Base-by-base conservation (phyloP, 345 rosid species). In the Arabis alpina region DNA sequence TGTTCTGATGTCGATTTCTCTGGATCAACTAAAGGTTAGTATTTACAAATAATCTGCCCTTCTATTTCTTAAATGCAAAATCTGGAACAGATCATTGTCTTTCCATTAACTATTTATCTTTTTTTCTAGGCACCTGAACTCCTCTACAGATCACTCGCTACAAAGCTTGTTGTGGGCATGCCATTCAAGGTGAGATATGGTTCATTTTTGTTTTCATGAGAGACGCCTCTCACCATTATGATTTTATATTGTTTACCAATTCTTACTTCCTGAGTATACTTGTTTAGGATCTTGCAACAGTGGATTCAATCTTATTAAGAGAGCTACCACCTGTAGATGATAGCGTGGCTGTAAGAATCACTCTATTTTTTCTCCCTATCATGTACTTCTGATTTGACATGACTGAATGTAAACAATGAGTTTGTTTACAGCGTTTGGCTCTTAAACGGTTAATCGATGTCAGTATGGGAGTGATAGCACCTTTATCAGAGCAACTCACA, bases 161-260 rank as follows among this genome's bases (percentile, higher is more conserved):
- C 95, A 45, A 94, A 94, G 87, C 91, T 94, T 61, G 79, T 84
- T 10, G 84, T 94, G 59, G 96, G 99, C 64, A 91, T 91, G 99
- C 99, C 99, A 61, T 94, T 91, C 79, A 94, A 94, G 97, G 99
- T 94, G 53, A 40, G 50, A 66, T 59, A 71, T 64, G 66, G 28
- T 42, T 52, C 76, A 45, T 5, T 60, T 28, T 10, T 64, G 3
- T 37, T 34, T 72, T 7, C 57, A 53, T 25, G 65, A 44, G 70
- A 64, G 60, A 53, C 1, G 39, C 42, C n/a, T 42, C 32, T 54
- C 57, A 58, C 19, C 58, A 4, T 10, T 34, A 15, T 68, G 12
- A 47, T 50, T 19, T 55, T 61, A 16, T 19, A 32, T 12, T 3
- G 52, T 41, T 15, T 76, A 70, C 52, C 63, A 23, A 57, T 77